Evolutionary conservation across 2,329 filamentous ascomycete species (phyloP), one percentile per base, ranked within the genome.

Genomic region (Dactylellina haptotyla): DNA sequence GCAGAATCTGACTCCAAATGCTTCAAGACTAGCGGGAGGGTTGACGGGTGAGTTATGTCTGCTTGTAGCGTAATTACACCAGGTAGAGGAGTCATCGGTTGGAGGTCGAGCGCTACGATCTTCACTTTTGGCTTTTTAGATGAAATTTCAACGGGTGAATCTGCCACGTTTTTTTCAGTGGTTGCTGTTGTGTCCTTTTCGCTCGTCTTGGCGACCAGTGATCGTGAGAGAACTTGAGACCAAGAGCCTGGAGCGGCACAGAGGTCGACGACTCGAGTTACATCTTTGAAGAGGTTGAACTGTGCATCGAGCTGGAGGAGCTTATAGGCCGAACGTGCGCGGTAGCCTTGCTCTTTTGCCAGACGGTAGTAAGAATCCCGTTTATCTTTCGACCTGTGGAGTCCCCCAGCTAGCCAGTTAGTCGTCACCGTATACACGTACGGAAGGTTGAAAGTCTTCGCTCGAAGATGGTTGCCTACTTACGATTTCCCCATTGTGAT

Each of bases 261-360:
- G 18, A 99, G 85, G 80, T 99, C 95, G 14, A 99, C 94, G 1
- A 99, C 95, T 34, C 95, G 87, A 1, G 92, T 94, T 51, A 98
- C 94, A 78, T 89, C 54, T 57, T 91, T 87, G 81, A 99, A 97
- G 9, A 99, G 87, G 79, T 97, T 91, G 82, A 98, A 99, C 83
- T 97, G 92, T 88, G 87, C 93, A 80, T 99, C 93, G 23, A 99
- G 88, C 81, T 99, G 95, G 10, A 99, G 88, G 23, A 99, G 87
- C 82, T 99, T 99, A 84, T 97, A 99, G 6, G 95, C 95, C 77
- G 93, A 97, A 67, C 95, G 87, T 26, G 95, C 95, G 34, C 95
- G 91, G 94, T 95, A 99, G 76, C 96, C 96, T 84, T 99, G 95
- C 82, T 99, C 95, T 83, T 99, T 99, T 16, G 95, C 95, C 6